Evolutionary conservation across 495 filamentous ascomycete genomes (phyloP).

Genomic region (Wilcoxina mikolae): DNA sequence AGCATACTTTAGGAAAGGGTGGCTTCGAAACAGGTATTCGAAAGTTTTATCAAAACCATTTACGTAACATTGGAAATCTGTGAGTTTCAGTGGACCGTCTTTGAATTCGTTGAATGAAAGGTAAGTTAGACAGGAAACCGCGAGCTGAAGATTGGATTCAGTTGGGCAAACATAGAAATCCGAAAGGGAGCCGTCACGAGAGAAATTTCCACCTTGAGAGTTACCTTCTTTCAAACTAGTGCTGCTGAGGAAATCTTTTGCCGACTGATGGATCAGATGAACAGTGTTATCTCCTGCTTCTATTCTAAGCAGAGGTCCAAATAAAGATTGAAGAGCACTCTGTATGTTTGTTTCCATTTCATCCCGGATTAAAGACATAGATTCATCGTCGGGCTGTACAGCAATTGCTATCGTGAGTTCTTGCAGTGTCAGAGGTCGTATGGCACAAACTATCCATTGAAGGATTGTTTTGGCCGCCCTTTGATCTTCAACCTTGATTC

Average conservation of each 20-base stretch:
- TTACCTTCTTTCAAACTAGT: neutral
- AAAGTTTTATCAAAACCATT: neutral
- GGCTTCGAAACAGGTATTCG: neutral
- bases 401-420: slow-evolving; percentile 13
- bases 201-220: neutral
- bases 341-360: slow-evolving; percentile 10
- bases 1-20: slow-evolving; percentile 9
- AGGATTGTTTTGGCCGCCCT: slow-evolving; percentile 10
- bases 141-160: slow-evolving; percentile 6
- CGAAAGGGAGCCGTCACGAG: neutral
- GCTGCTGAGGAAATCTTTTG: slow-evolving; percentile 11
- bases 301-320: slow-evolving; percentile 11
- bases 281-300: slow-evolving; percentile 7
- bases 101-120: slow-evolving; percentile 4
- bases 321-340: neutral
- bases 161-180: neutral
- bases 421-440: slow-evolving; percentile 10
- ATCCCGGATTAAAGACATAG: slow-evolving; percentile 8
- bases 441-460: slow-evolving; percentile 10
- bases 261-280: slow-evolving; percentile 12
- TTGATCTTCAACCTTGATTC: neutral
- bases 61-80: neutral
- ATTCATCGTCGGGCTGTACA: slow-evolving; percentile 4
- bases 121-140: slow-evolving; percentile 6
- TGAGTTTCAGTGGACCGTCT: neutral